A percentile compares a stretch with the other conserved stretches of the same genome.
These are phyloP conservation scores for Lepidium africanum DNA, from an alignment of 345 rosid species.

Conservation along the genomic window DNA sequence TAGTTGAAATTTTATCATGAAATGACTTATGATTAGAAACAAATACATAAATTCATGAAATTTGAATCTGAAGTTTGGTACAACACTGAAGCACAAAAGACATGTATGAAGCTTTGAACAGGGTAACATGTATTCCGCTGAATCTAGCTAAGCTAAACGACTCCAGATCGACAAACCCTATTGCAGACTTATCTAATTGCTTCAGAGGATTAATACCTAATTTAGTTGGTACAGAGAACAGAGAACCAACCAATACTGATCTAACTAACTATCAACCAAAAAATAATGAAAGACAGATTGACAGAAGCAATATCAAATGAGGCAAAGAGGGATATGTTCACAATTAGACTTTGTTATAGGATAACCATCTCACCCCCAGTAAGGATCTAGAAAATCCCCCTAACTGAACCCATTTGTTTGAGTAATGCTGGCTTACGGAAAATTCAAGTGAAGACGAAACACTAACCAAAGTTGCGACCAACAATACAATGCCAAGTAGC, in stretches of 20 bases:
- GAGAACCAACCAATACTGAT: not conserved
- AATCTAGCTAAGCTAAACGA: not conserved
- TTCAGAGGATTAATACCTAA: not conserved
- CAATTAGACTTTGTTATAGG: not conserved
- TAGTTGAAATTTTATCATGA: not conserved
- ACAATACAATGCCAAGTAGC: conserved; percentile 99
- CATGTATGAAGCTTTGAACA: not conserved
- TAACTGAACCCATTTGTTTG: not conserved
- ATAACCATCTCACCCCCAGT: not conserved
- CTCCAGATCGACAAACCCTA: not conserved
- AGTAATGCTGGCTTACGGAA: not conserved
- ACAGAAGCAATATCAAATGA: not conserved
- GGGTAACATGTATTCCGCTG: not conserved
- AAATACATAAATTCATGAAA: not conserved
- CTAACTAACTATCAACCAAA: not conserved
- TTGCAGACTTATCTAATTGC: not conserved
- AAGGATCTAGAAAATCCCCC: not conserved
- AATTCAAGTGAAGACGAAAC: not conserved
- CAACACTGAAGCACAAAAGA: not conserved
- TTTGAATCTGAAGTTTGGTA: not conserved
- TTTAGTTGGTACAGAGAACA: not conserved
- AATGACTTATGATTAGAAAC: not conserved
- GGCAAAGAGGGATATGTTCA: not conserved
- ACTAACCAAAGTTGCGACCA: conserved; percentile 92
- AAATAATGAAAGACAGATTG: not conserved